Evolutionary conservation across 495 filamentous ascomycete genomes (phyloP).

Genomic region (Monascus purpureus): DNA sequence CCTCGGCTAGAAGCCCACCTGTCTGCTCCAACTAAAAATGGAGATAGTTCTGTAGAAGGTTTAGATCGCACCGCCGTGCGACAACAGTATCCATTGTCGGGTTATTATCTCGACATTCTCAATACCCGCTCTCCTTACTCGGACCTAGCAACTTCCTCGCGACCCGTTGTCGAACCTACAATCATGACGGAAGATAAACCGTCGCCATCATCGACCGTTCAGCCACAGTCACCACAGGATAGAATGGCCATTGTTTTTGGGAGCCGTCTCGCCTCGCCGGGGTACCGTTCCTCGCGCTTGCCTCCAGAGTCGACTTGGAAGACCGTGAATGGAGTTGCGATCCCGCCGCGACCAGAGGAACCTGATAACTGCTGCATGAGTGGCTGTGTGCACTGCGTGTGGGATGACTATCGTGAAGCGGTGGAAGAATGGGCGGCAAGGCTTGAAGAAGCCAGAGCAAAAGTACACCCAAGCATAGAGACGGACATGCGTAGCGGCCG

Average conservation of each 20-base stretch:
- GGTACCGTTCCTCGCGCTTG: slow-evolving; percentile 46
- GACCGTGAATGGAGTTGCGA: slow-evolving; percentile 61
- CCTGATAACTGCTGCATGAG: slow-evolving; percentile 99
- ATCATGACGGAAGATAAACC: slow-evolving; percentile 7
- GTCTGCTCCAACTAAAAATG: slow-evolving; percentile 1
- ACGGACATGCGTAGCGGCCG: slow-evolving; percentile 21
- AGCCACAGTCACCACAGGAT: slow-evolving; percentile 30
- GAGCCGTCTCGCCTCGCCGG: slow-evolving; percentile 56
- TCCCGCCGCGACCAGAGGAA: slow-evolving; percentile 74
- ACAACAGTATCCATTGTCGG: slow-evolving; percentile 29
- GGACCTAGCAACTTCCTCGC: slow-evolving; percentile 11
- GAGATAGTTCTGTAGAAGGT: slow-evolving; percentile 5
- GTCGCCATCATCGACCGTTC: slow-evolving; percentile 10
- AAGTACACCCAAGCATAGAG: slow-evolving; percentile 6
- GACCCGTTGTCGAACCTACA: slow-evolving; percentile 8
- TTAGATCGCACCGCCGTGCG: no score
- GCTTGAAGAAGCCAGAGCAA: slow-evolving; percentile 19
- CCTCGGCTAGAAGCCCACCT: slow-evolving; percentile 12
- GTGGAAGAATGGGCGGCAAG: slow-evolving; percentile 71
- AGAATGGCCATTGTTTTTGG: slow-evolving; percentile 63
- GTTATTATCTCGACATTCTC: slow-evolving; percentile 26
- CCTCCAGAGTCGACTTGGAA: slow-evolving; percentile 35
- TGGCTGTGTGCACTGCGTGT: slow-evolving; percentile 94
- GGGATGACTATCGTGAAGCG: slow-evolving; percentile 82
- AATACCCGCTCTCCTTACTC: slow-evolving; percentile 16